Conservation (phyloP, 1,284 basidiomycete species). For the Pisolithus thermaeus region DNA sequence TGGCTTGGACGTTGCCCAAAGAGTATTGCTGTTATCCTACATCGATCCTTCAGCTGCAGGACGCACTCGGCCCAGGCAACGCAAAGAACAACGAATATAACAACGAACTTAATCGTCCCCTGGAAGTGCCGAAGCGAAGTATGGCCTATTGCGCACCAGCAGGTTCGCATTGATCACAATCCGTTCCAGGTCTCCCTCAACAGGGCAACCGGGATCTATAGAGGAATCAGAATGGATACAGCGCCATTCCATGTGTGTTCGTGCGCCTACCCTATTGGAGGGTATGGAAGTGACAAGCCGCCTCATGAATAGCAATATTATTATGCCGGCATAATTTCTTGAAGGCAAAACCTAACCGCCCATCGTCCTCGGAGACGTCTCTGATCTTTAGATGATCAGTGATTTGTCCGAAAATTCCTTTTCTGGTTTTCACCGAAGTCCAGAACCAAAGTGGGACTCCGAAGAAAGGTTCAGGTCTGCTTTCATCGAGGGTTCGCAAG, state of each 20-base stretch:
- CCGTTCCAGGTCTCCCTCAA: constrained; percentile 8
- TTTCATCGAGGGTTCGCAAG: constrained; percentile 13
- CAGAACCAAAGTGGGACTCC: constrained; percentile 11
- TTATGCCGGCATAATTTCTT: constrained; percentile 17
- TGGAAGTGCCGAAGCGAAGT: constrained; percentile 23
- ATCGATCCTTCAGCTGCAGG: constrained; percentile 13
- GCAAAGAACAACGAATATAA: constrained; percentile 11
- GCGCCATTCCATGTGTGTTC: constrained; percentile 15
- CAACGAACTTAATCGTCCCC: constrained; percentile 21
- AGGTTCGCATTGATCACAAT: constrained; percentile 10
- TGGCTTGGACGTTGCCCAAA: constrained; percentile 14
- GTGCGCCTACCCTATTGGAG: constrained; percentile 23
- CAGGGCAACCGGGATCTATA: constrained; percentile 11
- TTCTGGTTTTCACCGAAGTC: constrained; percentile 14
- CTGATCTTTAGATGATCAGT: constrained; percentile 10
- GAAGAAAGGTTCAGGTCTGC: constrained; percentile 10
- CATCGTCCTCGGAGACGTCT: constrained; percentile 4
- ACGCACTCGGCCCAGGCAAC: constrained; percentile 11
- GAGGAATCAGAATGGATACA: constrained; percentile 18
- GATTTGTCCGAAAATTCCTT: constrained; percentile 1
- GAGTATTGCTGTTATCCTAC: constrained; percentile 13
- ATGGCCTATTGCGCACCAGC: constrained; percentile 13
- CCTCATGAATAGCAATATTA: constrained; percentile 12
- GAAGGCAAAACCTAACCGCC: constrained; percentile 9
- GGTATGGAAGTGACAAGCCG: constrained; percentile 16